Percentiles rank a stretch among this genome's conserved stretches.
phyloP scores from a whole-genome alignment of 1,139 yeast species.

The Lodderomyces oxycetoniae region DNA sequence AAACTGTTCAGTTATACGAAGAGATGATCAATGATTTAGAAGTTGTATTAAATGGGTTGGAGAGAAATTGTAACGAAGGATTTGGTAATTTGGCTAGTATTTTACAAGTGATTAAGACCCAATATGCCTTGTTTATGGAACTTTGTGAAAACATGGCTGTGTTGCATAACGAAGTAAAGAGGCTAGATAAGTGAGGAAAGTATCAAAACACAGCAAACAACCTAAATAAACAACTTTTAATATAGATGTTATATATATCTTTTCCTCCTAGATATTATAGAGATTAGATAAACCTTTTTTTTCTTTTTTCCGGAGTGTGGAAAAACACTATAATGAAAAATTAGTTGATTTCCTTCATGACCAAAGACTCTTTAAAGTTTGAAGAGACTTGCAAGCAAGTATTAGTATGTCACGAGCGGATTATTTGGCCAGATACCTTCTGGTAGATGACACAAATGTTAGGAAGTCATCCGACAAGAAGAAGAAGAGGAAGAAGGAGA shows the following conservation, averaged over 20 bases:
- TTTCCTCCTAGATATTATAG: too few relatives aligned
- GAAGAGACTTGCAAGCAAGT: too few relatives aligned
- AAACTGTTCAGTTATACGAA: constrained; percentile 66
- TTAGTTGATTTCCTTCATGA: too few relatives aligned
- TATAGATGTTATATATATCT: too few relatives aligned
- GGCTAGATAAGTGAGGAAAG: constrained; percentile 15
- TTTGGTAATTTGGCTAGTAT: constrained; percentile 53
- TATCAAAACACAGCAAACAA: background rate
- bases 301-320: too few relatives aligned
- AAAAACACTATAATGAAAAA: too few relatives aligned
- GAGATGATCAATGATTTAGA: constrained; percentile 71
- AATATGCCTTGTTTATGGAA: constrained; percentile 83
- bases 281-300: too few relatives aligned
- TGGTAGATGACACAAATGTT: constrained; percentile 3
- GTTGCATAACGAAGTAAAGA: constrained; percentile 59
- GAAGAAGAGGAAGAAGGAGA: constrained; percentile 11
- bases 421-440: constrained; percentile 18
- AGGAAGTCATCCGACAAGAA: constrained; percentile 12
- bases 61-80: constrained; percentile 41
- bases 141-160: constrained; percentile 87
- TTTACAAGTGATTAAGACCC: constrained; percentile 69
- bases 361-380: too few relatives aligned
- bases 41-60: constrained; percentile 39
- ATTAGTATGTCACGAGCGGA: constrained; percentile 14
- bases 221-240: background rate